These are phyloP conservation scores for Citrus glauca DNA, from an alignment of 345 rosid species.

Conservation along the genomic window DNA sequence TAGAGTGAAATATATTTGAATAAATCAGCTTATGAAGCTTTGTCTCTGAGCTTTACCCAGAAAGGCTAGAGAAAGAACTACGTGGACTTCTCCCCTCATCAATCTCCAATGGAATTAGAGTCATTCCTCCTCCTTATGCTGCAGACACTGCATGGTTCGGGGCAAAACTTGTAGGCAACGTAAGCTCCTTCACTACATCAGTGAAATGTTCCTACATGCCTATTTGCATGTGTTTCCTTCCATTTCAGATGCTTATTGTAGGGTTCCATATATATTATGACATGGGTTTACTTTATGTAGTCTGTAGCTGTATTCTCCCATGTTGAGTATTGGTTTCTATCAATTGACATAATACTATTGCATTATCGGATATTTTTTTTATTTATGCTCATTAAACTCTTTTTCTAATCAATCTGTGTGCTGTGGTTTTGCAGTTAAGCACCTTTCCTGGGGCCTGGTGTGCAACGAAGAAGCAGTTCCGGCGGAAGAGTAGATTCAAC, in stretches of 20 bases:
- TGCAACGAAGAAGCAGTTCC: slow-evolving; percentile 65
- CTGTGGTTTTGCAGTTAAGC: slow-evolving; percentile 55
- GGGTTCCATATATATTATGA: background rate
- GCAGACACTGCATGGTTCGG: slow-evolving; percentile 91
- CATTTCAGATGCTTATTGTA: background rate
- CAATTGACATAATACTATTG: background rate
- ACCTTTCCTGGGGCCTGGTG: slow-evolving; percentile 84
- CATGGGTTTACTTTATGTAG: background rate
- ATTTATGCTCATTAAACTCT: background rate
- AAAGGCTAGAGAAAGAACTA: slow-evolving; percentile 82
- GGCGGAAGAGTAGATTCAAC: slow-evolving; percentile 53
- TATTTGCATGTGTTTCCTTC: background rate
- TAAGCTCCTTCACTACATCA: slow-evolving; percentile 32
- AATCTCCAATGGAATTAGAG: slow-evolving; percentile 54
- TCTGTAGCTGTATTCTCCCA: background rate
- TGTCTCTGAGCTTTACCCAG: slow-evolving; percentile 34
- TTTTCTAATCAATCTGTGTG: background rate
- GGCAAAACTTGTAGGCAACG: slow-evolving; percentile 79
- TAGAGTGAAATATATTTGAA: background rate
- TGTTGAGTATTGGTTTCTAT: background rate
- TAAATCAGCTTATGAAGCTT: background rate
- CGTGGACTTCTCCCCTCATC: slow-evolving; percentile 50
- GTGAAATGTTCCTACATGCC: no score
- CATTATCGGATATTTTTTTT: background rate
- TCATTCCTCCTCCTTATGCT: slow-evolving; percentile 65